A percentile compares a stretch with the other conserved stretches of the same genome.
These are phyloP conservation scores for Aspergillus brunneoviolaceus DNA, from an alignment of 2,329 filamentous ascomycete genomes.

Conservation along the genomic window DNA sequence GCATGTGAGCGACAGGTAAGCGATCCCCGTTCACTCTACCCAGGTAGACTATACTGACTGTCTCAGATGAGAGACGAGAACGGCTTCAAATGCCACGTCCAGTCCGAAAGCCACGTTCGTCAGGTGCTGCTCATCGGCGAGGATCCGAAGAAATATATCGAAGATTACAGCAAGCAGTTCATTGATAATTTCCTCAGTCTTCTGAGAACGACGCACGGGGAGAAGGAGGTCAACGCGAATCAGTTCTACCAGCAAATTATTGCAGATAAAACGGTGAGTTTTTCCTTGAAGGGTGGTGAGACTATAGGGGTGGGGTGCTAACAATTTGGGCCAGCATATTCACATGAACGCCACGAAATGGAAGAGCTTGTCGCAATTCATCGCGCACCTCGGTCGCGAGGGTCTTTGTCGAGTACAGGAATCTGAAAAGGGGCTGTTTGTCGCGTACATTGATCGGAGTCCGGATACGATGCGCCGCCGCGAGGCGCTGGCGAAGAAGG, in stretches of 20 bases:
- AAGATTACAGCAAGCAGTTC: constrained; percentile 80
- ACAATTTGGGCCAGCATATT: constrained; percentile 55
- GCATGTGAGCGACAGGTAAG: constrained; percentile 67
- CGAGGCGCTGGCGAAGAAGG: constrained; percentile 78
- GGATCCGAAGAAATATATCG: constrained; percentile 79
- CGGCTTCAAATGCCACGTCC: constrained; percentile 82
- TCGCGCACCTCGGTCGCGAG: constrained; percentile 80
- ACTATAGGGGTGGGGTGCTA: not conserved
- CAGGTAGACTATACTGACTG: not conserved
- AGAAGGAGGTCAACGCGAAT: constrained; percentile 86
- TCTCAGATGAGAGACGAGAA: constrained; percentile 73
- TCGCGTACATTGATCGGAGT: constrained; percentile 89
- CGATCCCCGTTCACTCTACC: not conserved
- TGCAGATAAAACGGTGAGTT: constrained; percentile 64
- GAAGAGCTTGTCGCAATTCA: constrained; percentile 85
- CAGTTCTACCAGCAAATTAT: constrained; percentile 97
- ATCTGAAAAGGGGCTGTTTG: constrained; percentile 76
- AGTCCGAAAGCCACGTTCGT: constrained; percentile 83
- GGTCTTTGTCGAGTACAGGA: constrained; percentile 90
- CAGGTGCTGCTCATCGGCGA: constrained; percentile 86
- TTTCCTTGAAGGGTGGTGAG: too few relatives aligned
- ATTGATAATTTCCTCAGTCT: constrained; percentile 73
- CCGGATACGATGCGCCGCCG: constrained; percentile 78
- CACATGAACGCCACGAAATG: constrained; percentile 95
- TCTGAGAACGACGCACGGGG: constrained; percentile 79